Conservation (phyloP, 805 yeast species). For the Nakazawaea ambrosiae region DNA sequence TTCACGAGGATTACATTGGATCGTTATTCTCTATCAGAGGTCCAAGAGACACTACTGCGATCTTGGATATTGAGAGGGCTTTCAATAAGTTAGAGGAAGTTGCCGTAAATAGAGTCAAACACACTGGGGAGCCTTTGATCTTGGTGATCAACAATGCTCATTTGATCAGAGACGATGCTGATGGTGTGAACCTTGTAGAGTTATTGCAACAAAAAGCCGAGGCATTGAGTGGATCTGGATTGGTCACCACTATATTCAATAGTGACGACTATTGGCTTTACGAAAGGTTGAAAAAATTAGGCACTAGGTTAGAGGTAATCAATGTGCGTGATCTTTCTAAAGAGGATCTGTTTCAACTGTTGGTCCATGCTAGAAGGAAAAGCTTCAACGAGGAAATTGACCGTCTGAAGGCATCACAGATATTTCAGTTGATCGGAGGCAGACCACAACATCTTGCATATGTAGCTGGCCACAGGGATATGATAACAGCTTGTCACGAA, state of each 20-base stretch:
- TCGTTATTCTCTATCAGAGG: slow-evolving; percentile 75
- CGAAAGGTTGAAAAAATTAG: slow-evolving; percentile 62
- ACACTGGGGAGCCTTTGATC: slow-evolving; percentile 49
- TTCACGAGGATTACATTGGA: slow-evolving; percentile 77
- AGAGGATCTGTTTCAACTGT: slow-evolving; percentile 45
- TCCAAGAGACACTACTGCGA: slow-evolving; percentile 78
- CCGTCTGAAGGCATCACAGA: slow-evolving; percentile 37
- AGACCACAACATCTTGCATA: slow-evolving; percentile 76
- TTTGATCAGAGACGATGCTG: slow-evolving; percentile 67
- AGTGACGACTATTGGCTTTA: slow-evolving; percentile 86
- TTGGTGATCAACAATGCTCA: slow-evolving; percentile 71
- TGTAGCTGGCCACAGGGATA: slow-evolving; percentile 53
- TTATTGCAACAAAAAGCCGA: slow-evolving; percentile 82
- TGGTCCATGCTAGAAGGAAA: slow-evolving; percentile 41
- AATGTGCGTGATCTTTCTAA: slow-evolving; percentile 60
- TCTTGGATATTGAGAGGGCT: slow-evolving; percentile 77
- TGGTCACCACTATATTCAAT: slow-evolving; percentile 61
- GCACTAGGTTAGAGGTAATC: slow-evolving; percentile 68
- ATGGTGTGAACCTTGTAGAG: slow-evolving; percentile 64
- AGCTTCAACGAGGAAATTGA: slow-evolving; percentile 32
- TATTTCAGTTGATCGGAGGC: slow-evolving; percentile 73
- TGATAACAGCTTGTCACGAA: slow-evolving; percentile 55
- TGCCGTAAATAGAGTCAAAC: slow-evolving; percentile 42
- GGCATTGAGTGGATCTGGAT: slow-evolving; percentile 62
- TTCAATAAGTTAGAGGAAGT: slow-evolving; percentile 69